Conservation (phyloP, 805 yeast genomes). For the Ogataea saltuana region DNA sequence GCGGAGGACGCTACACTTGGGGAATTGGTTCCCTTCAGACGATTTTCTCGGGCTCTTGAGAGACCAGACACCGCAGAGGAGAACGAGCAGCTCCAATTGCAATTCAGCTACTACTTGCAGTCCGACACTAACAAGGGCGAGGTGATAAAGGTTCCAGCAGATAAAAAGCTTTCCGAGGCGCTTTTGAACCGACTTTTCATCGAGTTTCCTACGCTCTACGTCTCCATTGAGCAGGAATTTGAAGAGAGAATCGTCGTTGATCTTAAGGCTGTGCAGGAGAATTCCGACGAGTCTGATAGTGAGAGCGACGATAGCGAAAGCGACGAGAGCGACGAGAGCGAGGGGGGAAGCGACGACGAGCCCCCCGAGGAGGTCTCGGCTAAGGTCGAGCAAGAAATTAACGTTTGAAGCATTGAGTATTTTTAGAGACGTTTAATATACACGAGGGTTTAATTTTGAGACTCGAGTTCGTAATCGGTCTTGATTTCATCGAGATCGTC, state of each 20-base stretch:
- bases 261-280: conserved; percentile 22
- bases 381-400: neutral
- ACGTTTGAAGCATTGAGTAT: neutral
- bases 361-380: conserved; percentile 31
- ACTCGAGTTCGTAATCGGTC: conserved; percentile 19
- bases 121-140: conserved; percentile 24
- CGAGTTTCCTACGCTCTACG: conserved; percentile 74
- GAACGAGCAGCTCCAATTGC: conserved; percentile 18
- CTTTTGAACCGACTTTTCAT: conserved; percentile 61
- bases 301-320: conserved; percentile 12
- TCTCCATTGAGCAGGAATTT: conserved; percentile 37
- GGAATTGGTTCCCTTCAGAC: conserved; percentile 44
- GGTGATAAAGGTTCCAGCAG: conserved; percentile 40
- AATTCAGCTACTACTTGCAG: conserved; percentile 14
- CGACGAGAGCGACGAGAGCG: conserved; percentile 4
- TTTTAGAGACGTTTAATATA: neutral
- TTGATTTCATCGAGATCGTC: conserved; percentile 20
- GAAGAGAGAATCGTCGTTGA: conserved; percentile 29
- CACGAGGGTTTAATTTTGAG: conserved; percentile 4
- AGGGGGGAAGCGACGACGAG: conserved; percentile 20
- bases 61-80: conserved; percentile 26
- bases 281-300: conserved; percentile 11
- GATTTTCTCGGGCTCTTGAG: conserved; percentile 36
- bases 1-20: conserved; percentile 39
- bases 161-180: conserved; percentile 44